Conservation (phyloP, 176 grass and related monocot species). For the Carex cristatella region DNA sequence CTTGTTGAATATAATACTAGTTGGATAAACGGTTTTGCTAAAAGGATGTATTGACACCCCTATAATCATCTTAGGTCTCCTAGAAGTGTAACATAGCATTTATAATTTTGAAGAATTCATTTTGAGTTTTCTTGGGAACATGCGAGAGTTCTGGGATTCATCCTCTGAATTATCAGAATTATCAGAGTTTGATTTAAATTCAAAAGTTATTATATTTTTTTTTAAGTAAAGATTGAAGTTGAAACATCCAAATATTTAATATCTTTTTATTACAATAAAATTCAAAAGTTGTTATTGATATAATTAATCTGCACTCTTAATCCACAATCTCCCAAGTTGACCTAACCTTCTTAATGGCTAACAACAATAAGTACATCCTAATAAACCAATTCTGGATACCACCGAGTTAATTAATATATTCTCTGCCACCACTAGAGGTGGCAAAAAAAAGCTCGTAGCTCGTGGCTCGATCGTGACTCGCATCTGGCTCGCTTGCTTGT, state of each 20-base stretch:
- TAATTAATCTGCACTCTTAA: neutral
- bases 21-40: too few relatives aligned
- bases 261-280: neutral
- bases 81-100: constrained; percentile 26
- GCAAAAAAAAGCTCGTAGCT: too few relatives aligned
- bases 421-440: too few relatives aligned
- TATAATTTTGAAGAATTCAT: neutral
- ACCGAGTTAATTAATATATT: too few relatives aligned
- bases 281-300: neutral
- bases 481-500: too few relatives aligned
- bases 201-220: neutral
- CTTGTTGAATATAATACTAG: too few relatives aligned
- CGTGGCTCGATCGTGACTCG: too few relatives aligned
- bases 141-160: neutral
- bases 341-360: constrained; percentile 24
- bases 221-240: too few relatives aligned
- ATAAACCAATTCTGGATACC: too few relatives aligned
- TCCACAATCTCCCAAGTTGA: neutral
- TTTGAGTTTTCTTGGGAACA: neutral
- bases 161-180: constrained; percentile 30
- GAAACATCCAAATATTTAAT: too few relatives aligned
- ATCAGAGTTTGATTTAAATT: neutral
- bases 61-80: too few relatives aligned
- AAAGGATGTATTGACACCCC: too few relatives aligned
- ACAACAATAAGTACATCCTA: neutral